A percentile compares a stretch with the other conserved stretches of the same genome.
Evolutionary conservation across 495 filamentous ascomycete species (phyloP).

Genomic region (Tuber umbilicatum): DNA sequence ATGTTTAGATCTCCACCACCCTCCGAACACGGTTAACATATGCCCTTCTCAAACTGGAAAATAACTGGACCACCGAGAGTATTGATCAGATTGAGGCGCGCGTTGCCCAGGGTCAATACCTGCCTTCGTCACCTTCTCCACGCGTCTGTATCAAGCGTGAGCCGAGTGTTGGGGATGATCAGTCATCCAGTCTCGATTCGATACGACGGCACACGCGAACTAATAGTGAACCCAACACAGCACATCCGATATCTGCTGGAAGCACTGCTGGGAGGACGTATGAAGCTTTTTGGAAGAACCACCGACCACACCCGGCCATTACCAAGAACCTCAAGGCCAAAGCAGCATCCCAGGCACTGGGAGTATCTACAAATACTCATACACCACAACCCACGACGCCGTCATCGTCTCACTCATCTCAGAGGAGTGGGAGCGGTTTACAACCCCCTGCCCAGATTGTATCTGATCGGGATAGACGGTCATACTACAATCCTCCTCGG

Average conservation of each 20-base stretch:
- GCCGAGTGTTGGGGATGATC: slow-evolving; percentile 34
- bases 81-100: slow-evolving; percentile 51
- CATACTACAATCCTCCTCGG: slow-evolving; percentile 36
- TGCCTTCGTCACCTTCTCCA: slow-evolving; percentile 41
- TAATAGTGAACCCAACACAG: slow-evolving; percentile 38
- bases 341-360: slow-evolving; percentile 34
- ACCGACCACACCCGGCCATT: slow-evolving; percentile 39
- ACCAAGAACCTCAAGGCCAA: slow-evolving; percentile 39
- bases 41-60: slow-evolving; percentile 65
- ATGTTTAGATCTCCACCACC: slow-evolving; percentile 55
- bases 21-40: slow-evolving; percentile 63
- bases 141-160: slow-evolving; percentile 39
- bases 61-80: slow-evolving; percentile 56
- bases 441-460: slow-evolving; percentile 41
- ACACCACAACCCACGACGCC: slow-evolving; percentile 10
- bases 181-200: slow-evolving; percentile 27
- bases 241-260: slow-evolving; percentile 32
- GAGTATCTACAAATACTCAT: slow-evolving; percentile 35
- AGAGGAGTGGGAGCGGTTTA: slow-evolving; percentile 28
- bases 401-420: slow-evolving; percentile 25
- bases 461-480: slow-evolving; percentile 36
- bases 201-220: slow-evolving; percentile 35
- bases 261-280: slow-evolving; percentile 39
- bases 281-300: slow-evolving; percentile 46
- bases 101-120: slow-evolving; percentile 46